These are phyloP conservation scores for Hansenula anomala DNA, from an alignment of 1,139 yeast genomes.

Conservation along the genomic window DNA sequence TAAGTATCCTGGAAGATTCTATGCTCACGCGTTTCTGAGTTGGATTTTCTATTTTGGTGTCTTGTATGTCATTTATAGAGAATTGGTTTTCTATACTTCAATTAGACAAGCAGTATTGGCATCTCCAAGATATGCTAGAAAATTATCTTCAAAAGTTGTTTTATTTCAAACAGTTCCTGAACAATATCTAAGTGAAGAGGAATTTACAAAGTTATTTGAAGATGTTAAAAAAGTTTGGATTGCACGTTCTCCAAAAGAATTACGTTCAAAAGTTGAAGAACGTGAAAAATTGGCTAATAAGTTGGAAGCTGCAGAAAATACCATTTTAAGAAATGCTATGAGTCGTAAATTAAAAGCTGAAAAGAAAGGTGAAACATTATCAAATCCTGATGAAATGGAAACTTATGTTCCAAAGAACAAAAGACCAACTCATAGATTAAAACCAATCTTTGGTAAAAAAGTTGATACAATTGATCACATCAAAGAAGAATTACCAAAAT, in stretches of 20 bases:
- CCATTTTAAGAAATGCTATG: constrained; percentile 54
- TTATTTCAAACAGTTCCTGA: constrained; percentile 79
- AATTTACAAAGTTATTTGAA: constrained; percentile 57
- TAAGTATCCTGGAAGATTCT: constrained; percentile 53
- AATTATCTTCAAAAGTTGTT: constrained; percentile 73
- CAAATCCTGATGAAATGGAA: constrained; percentile 42
- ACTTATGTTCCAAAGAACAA: constrained; percentile 73
- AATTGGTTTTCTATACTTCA: constrained; percentile 72
- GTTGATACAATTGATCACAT: constrained; percentile 79
- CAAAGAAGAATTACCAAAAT: constrained; percentile 58
- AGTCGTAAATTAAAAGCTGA: constrained; percentile 60
- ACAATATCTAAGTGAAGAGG: constrained; percentile 56
- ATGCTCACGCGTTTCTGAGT: constrained; percentile 80
- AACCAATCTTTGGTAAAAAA: constrained; percentile 70
- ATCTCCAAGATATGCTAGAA: constrained; percentile 71
- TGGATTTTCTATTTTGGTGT: constrained; percentile 75
- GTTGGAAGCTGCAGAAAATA: constrained; percentile 68
- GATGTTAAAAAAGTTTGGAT: constrained; percentile 73
- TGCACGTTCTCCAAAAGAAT: constrained; percentile 59
- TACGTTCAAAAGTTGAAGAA: constrained; percentile 52
- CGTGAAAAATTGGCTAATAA: constrained; percentile 58
- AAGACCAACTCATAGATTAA: constrained; percentile 66
- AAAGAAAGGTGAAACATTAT: constrained; percentile 35
- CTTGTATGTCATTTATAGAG: constrained; percentile 72
- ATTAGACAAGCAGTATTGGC: constrained; percentile 78